Evolutionary conservation across 108 stramenopile species (phyloP).

Genomic region (Tribonema minus): DNA sequence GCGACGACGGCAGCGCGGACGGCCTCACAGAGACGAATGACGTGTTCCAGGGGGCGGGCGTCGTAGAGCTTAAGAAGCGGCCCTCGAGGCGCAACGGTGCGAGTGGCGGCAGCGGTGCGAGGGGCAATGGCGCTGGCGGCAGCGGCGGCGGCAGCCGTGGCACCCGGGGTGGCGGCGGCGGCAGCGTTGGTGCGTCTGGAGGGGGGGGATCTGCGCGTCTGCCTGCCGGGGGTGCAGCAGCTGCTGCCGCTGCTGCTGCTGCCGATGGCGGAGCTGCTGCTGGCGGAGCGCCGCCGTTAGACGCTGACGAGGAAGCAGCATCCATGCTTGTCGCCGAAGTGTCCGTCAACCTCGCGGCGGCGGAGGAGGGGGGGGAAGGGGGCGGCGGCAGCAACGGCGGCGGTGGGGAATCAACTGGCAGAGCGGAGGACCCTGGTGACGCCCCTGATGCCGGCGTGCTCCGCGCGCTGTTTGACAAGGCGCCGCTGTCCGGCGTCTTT

Average conservation of each 20-base stretch:
- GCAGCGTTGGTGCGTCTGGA: background rate
- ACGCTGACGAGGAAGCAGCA: background rate
- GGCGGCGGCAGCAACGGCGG: background rate
- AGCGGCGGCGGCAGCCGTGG: background rate
- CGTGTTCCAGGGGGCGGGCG: slow-evolving; percentile 13
- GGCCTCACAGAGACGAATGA: slow-evolving; percentile 30
- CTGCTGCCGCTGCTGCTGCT: background rate
- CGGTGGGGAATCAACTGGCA: background rate
- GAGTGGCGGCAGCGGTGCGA: background rate
- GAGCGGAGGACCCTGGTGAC: slow-evolving; percentile 1
- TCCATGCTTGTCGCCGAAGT: background rate
- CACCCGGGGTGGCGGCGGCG: background rate
- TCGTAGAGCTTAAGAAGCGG: background rate
- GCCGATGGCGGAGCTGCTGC: background rate
- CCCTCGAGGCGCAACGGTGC: background rate
- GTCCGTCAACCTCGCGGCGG: background rate
- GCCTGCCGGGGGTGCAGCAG: background rate
- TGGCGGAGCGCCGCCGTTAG: background rate
- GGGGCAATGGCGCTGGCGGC: background rate
- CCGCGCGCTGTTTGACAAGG: slow-evolving; percentile 31
- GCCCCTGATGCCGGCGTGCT: slow-evolving; percentile 34
- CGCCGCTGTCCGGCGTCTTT: slow-evolving; percentile 38
- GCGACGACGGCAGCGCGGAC: slow-evolving; percentile 29
- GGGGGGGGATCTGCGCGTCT: background rate
- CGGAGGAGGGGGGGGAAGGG: background rate